A percentile compares a stretch with the other conserved stretches of the same genome.
These are phyloP conservation scores for Vitis rupestris DNA, from an alignment of 164 flowering plant genomes.

Conservation along the genomic window DNA sequence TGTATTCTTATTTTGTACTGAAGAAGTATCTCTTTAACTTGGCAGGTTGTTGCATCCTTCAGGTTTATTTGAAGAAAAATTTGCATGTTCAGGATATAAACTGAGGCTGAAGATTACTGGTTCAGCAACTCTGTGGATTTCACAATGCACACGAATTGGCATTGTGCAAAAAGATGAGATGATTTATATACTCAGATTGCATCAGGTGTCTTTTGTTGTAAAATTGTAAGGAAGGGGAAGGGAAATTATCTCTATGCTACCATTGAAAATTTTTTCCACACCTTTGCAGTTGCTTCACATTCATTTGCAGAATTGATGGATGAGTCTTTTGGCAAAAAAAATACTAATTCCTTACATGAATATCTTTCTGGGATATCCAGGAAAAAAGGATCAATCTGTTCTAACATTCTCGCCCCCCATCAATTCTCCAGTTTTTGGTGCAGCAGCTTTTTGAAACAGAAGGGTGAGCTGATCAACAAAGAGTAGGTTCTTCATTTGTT, in stretches of 20 bases:
- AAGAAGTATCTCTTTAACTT: background rate
- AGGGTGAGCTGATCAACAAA: constrained; percentile 71
- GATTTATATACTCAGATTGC: background rate
- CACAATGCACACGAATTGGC: too few relatives aligned
- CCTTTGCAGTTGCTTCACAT: too few relatives aligned
- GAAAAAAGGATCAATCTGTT: constrained; percentile 15
- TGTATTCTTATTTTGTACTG: background rate
- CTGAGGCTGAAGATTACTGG: too few relatives aligned
- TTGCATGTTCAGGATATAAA: background rate
- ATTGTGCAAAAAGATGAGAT: too few relatives aligned
- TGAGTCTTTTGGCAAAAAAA: background rate
- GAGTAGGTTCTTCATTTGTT: constrained; percentile 53
- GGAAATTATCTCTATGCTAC: too few relatives aligned
- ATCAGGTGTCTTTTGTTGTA: too few relatives aligned
- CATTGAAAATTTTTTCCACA: too few relatives aligned
- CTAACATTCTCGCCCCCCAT: constrained; percentile 23
- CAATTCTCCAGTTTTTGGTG: constrained; percentile 23
- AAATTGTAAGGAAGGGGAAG: too few relatives aligned
- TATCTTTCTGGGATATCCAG: too few relatives aligned
- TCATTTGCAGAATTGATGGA: background rate
- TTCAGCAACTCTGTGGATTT: too few relatives aligned
- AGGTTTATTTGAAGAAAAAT: constrained; percentile 40
- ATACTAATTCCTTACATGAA: too few relatives aligned
- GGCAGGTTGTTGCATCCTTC: constrained; percentile 81
- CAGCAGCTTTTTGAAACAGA: constrained; percentile 38